Conservation (phyloP, 2,329 filamentous ascomycete species). For the Cytospora mali region DNA sequence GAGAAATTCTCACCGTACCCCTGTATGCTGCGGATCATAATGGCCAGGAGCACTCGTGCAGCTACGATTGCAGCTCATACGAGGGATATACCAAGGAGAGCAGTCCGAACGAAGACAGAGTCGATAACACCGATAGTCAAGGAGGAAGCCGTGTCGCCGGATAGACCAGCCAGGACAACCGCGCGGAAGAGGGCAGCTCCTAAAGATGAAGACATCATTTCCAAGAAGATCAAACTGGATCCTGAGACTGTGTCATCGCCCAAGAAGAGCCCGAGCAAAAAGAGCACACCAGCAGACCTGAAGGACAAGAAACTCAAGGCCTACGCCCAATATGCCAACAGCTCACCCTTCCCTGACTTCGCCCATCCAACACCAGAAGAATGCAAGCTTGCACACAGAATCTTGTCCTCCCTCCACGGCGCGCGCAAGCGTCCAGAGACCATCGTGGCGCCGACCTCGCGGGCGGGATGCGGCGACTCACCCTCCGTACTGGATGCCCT, state of each 20-base stretch:
- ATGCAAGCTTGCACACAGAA: slow-evolving; percentile 66
- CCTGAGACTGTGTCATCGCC: slow-evolving; percentile 5
- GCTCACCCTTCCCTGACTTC: slow-evolving; percentile 69
- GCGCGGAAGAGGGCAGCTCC: slow-evolving; percentile 23
- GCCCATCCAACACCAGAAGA: slow-evolving; percentile 66
- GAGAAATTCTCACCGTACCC: neutral
- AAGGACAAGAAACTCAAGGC: slow-evolving; percentile 48
- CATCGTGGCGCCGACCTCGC: slow-evolving; percentile 62
- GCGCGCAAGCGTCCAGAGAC: slow-evolving; percentile 61
- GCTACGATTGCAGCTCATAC: slow-evolving; percentile 19
- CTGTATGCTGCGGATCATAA: slow-evolving; percentile 22
- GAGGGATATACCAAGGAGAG: slow-evolving; percentile 19
- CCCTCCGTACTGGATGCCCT: slow-evolving; percentile 56
- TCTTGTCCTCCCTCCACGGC: slow-evolving; percentile 69
- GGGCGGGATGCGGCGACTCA: slow-evolving; percentile 63
- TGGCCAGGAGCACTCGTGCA: slow-evolving; percentile 24
- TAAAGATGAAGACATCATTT: slow-evolving; percentile 15
- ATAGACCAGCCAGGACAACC: neutral
- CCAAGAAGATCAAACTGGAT: slow-evolving; percentile 22
- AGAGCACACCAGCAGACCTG: slow-evolving; percentile 32
- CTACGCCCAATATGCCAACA: slow-evolving; percentile 43
- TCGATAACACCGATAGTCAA: slow-evolving; percentile 13
- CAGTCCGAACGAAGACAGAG: slow-evolving; percentile 23
- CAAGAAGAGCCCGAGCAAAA: slow-evolving; percentile 21
- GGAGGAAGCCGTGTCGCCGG: neutral